Conservation (phyloP, 352 stramenopile species). For the Pythium insidiosum region DNA sequence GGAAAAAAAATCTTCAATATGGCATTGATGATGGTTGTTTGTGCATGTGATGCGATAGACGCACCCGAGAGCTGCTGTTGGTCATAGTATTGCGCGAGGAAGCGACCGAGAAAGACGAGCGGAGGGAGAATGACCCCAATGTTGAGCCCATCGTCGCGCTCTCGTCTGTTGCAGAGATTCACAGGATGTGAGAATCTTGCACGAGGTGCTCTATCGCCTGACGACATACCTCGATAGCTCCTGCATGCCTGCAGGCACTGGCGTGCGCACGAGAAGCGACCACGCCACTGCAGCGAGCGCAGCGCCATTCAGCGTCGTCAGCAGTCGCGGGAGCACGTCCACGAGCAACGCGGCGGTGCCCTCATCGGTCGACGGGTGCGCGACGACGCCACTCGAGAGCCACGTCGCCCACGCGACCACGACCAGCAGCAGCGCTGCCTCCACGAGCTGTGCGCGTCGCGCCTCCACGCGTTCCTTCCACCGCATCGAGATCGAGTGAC, state of each 20-base stretch:
- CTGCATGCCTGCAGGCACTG: slow-evolving; percentile 13
- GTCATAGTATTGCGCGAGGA: slow-evolving; percentile 28
- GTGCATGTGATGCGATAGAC: too few species aligned
- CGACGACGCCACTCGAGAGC: slow-evolving; percentile 10
- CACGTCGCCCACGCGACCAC: slow-evolving; percentile 23
- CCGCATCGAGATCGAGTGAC: neutral
- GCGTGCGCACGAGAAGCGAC: slow-evolving; percentile 13
- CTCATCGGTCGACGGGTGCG: too few species aligned
- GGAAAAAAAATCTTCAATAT: too few species aligned
- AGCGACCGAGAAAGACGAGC: slow-evolving; percentile 46
- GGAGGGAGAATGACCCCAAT: slow-evolving; percentile 51
- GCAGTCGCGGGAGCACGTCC: slow-evolving; percentile 18
- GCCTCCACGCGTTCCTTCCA: slow-evolving; percentile 6
- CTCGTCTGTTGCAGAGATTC: slow-evolving; percentile 24
- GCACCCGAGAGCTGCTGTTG: slow-evolving; percentile 18
- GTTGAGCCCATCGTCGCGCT: slow-evolving; percentile 47
- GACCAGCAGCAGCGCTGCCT: slow-evolving; percentile 27
- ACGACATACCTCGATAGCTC: slow-evolving; percentile 6
- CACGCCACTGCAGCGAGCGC: slow-evolving; percentile 18
- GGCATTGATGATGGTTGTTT: too few species aligned
- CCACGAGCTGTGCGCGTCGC: slow-evolving; percentile 18
- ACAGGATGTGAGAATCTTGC: neutral
- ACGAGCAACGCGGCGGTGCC: too few species aligned
- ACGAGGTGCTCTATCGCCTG: too few species aligned
- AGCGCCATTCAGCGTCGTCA: slow-evolving; percentile 27